These are phyloP conservation scores for Tubosaeta sp. DNA, from an alignment of 768 basidiomycete genomes.

Conservation along the genomic window DNA sequence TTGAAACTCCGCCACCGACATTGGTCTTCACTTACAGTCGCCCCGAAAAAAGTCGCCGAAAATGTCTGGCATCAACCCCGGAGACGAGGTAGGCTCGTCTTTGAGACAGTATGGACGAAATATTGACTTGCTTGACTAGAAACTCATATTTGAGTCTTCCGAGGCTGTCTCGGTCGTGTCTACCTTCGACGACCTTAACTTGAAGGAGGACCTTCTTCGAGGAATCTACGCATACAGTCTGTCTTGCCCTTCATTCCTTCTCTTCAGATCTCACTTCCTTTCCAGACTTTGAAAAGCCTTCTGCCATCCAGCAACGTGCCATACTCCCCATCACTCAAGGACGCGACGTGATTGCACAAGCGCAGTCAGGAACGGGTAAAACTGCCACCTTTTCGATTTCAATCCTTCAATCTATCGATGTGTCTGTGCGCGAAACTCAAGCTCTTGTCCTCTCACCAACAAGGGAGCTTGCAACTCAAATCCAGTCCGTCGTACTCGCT, in stretches of 20 bases:
- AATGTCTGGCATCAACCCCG: slow-evolving; percentile 81
- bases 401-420: slow-evolving; percentile 96
- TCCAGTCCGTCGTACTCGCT: slow-evolving; percentile 94
- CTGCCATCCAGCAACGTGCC: slow-evolving; percentile 97
- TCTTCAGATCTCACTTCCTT: slow-evolving; percentile 1
- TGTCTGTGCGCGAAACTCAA: slow-evolving; percentile 90
- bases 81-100: slow-evolving; percentile 66
- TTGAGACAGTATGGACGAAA: slow-evolving; percentile 8
- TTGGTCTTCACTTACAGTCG: slow-evolving; percentile 27
- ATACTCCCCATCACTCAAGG: slow-evolving; percentile 95
- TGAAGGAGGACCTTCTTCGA: slow-evolving; percentile 93
- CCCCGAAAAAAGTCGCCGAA: slow-evolving; percentile 36
- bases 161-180: slow-evolving; percentile 87
- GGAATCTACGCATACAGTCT: slow-evolving; percentile 98
- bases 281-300: slow-evolving; percentile 93
- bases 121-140: slow-evolving; percentile 38
- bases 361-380: slow-evolving; percentile 99
- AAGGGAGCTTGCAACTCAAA: slow-evolving; percentile 98
- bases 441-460: slow-evolving; percentile 96
- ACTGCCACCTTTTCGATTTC: slow-evolving; percentile 98
- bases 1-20: slow-evolving; percentile 53
- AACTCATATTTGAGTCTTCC: slow-evolving; percentile 94
- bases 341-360: slow-evolving; percentile 97
- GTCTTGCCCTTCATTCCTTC: slow-evolving; percentile 21
- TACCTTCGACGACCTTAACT: slow-evolving; percentile 83